Evolutionary conservation across 768 basidiomycete genomes (phyloP).

Genomic region (Gloeopeniophorella convolvens): DNA sequence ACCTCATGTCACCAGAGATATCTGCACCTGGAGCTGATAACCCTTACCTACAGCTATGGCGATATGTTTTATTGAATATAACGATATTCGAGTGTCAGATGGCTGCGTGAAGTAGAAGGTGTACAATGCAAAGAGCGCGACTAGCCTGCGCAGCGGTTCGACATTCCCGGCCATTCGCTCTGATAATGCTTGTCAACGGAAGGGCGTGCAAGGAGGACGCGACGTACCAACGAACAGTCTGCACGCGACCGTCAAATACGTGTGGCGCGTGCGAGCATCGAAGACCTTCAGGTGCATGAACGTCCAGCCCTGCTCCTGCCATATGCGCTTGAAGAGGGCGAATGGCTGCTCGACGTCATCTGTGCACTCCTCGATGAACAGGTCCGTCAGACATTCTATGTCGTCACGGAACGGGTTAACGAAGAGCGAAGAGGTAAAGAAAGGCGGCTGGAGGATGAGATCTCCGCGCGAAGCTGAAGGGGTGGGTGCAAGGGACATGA

Average conservation of each 20-base stretch:
- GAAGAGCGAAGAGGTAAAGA: slow-evolving; percentile 74
- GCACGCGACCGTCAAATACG: slow-evolving; percentile 51
- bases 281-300: slow-evolving; percentile 73
- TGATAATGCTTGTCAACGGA: slow-evolving; percentile 24
- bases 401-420: slow-evolving; percentile 60
- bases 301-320: slow-evolving; percentile 63
- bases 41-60: slow-evolving; percentile 41
- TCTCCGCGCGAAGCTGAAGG: slow-evolving; percentile 57
- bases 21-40: slow-evolving; percentile 33
- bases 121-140: slow-evolving; percentile 64
- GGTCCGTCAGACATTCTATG: slow-evolving; percentile 44
- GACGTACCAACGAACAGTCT: slow-evolving; percentile 62
- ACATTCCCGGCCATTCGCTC: slow-evolving; percentile 48
- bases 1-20: not conserved
- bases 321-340: slow-evolving; percentile 61
- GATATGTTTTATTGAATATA: slow-evolving; percentile 48
- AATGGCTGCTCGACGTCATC: slow-evolving; percentile 44
- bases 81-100: slow-evolving; percentile 40
- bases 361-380: slow-evolving; percentile 45
- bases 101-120: slow-evolving; percentile 68
- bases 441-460: slow-evolving; percentile 60
- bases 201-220: not conserved
- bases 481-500: slow-evolving; percentile 43
- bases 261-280: slow-evolving; percentile 57
- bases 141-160: slow-evolving; percentile 47